A percentile compares a stretch with the other conserved stretches of the same genome.
Conservation (phyloP, 129 eudicot species). For the Flaveria robusta region DNA sequence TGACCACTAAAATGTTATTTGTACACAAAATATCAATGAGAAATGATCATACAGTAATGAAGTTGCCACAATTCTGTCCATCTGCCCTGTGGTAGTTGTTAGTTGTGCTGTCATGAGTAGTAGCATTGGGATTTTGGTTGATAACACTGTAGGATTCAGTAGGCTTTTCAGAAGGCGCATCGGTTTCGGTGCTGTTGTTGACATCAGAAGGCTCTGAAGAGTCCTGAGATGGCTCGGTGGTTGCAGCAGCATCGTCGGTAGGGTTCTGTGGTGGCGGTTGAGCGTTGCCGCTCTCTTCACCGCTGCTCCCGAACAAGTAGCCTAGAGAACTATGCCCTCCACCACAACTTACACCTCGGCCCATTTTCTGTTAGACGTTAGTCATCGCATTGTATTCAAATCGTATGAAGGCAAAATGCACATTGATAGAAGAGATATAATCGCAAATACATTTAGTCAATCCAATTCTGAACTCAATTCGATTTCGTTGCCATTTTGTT, state of each 20-base stretch:
- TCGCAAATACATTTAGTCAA: not conserved
- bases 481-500: not conserved
- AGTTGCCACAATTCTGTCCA: conserved; percentile 85
- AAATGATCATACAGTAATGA: conserved; percentile 55
- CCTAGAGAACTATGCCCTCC: conserved; percentile 85
- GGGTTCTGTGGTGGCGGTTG: conserved; percentile 42
- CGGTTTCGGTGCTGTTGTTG: conserved; percentile 4
- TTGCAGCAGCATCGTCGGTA: conserved; percentile 30
- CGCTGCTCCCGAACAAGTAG: conserved; percentile 51
- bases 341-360: conserved; percentile 80
- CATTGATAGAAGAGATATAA: no score
- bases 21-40: no score
- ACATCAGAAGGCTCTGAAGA: conserved; percentile 28
- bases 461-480: not conserved
- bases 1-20: not conserved
- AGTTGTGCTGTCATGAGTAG: conserved; percentile 36
- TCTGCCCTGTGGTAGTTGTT: conserved; percentile 71
- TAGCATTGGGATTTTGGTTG: conserved; percentile 39
- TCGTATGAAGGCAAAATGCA: not conserved
- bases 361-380: conserved; percentile 43
- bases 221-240: conserved; percentile 38
- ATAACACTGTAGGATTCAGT: conserved; percentile 30
- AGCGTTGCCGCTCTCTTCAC: conserved; percentile 26
- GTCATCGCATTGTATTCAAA: conserved; percentile 6
- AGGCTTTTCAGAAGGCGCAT: conserved; percentile 24